Conservation (phyloP, 2,329 filamentous ascomycete species). For the Ilyonectria robusta region DNA sequence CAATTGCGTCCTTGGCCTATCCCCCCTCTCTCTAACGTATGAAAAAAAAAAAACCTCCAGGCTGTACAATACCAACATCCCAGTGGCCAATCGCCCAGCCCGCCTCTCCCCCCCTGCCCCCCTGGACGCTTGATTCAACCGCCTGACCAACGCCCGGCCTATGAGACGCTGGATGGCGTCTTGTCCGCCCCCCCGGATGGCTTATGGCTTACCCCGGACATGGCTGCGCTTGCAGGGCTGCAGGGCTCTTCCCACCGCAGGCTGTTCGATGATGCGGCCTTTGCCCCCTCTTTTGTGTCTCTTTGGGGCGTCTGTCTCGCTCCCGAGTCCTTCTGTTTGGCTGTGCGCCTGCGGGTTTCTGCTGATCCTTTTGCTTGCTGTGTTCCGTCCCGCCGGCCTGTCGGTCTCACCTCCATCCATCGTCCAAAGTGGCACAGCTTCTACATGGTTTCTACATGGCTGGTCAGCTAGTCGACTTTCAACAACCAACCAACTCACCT, state of each 20-base stretch:
- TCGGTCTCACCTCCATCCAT: background rate
- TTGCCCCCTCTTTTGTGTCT: too few relatives aligned
- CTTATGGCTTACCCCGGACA: conserved; percentile 43
- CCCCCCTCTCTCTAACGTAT: too few relatives aligned
- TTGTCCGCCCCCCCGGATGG: conserved; percentile 29
- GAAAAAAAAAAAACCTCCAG: too few relatives aligned
- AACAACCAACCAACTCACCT: conserved; percentile 12
- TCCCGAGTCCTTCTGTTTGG: too few relatives aligned
- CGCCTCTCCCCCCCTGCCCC: conserved; percentile 34
- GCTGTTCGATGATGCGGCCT: background rate
- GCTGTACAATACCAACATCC: background rate
- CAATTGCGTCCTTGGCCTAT: background rate
- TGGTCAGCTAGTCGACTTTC: background rate
- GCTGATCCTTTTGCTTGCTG: too few relatives aligned
- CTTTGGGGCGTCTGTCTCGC: too few relatives aligned
- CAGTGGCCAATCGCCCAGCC: conserved; percentile 1
- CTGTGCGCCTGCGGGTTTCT: too few relatives aligned
- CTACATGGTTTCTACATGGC: background rate
- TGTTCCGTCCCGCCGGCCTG: background rate
- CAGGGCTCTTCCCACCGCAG: background rate
- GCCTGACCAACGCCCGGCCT: conserved; percentile 44
- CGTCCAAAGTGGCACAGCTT: background rate
- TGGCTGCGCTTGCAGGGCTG: conserved; percentile 26
- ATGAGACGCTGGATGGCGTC: conserved; percentile 34
- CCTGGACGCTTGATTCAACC: conserved; percentile 47